Evolutionary conservation across 441 rosid genomes (phyloP).

Genomic region (Gossypium gossypioides): DNA sequence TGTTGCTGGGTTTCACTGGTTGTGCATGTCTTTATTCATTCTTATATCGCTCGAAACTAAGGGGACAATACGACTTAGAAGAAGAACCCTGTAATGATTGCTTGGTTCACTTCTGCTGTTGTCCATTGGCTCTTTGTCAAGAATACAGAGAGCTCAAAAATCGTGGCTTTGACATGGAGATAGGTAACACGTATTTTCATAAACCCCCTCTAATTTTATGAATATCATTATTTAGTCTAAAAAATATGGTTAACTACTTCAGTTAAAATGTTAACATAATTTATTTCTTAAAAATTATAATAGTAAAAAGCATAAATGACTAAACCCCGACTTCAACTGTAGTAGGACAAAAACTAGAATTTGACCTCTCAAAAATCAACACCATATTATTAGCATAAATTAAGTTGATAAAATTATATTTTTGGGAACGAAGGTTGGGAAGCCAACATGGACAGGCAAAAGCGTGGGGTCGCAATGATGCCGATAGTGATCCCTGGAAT

Average conservation of each 20-base stretch:
- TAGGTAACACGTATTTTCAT: not conserved
- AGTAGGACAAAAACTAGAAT: not conserved
- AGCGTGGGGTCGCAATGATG: not conserved
- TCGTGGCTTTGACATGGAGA: conserved; percentile 2
- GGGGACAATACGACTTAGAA: not conserved
- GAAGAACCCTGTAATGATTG: not conserved
- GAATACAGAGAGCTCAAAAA: not conserved
- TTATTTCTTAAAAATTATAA: too few species aligned
- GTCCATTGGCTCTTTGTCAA: not conserved
- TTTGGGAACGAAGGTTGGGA: not conserved
- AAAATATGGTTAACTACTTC: too few species aligned
- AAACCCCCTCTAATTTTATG: too few species aligned
- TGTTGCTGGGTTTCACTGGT: not conserved
- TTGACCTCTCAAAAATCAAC: not conserved
- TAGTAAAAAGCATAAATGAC: too few species aligned
- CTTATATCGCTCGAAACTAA: not conserved
- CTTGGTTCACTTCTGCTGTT: not conserved
- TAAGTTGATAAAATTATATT: not conserved
- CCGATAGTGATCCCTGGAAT: not conserved
- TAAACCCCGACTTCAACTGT: not conserved
- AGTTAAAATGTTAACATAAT: too few species aligned
- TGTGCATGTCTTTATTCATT: not conserved
- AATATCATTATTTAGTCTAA: too few species aligned
- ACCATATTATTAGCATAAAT: not conserved
- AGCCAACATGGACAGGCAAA: not conserved